phyloP scores from a whole-genome alignment of 768 basidiomycete species.

The Sarcodon aspratus region DNA sequence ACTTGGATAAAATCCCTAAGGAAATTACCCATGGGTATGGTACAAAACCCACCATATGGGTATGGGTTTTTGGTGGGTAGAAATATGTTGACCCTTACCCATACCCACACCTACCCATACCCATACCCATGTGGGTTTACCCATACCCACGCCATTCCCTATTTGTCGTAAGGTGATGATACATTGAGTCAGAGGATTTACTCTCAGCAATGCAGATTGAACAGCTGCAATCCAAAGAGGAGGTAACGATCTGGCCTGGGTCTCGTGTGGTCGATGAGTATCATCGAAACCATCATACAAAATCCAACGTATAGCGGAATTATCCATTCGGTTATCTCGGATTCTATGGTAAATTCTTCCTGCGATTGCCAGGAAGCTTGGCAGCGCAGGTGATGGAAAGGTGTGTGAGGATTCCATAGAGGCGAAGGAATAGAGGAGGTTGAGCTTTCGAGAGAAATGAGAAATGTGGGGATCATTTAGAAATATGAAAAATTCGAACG shows the following conservation, averaged over 20 bases:
- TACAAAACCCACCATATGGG: no score
- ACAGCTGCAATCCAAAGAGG: constrained; percentile 7
- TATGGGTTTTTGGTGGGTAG: no score
- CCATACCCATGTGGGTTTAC: no score
- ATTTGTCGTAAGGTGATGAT: no score
- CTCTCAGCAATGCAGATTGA: constrained; percentile 1
- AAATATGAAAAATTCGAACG: constrained; percentile 15
- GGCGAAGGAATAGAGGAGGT: constrained; percentile 22
- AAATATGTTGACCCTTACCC: no score
- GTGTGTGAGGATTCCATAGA: constrained; percentile 14
- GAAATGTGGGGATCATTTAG: constrained; percentile 17
- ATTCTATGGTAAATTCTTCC: constrained; percentile 22
- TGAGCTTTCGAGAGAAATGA: constrained; percentile 13
- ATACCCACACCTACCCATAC: no score
- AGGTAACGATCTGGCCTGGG: constrained; percentile 3
- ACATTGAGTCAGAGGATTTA: constrained; percentile 8
- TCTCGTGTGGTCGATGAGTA: background rate
- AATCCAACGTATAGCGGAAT: constrained; percentile 21
- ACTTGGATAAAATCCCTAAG: no score
- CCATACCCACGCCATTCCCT: no score
- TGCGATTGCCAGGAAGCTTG: constrained; percentile 16
- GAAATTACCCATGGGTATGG: no score
- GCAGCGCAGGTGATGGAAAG: constrained; percentile 12
- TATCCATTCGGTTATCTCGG: constrained; percentile 12
- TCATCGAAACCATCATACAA: constrained; percentile 19